Evolutionary conservation across 352 stramenopile genomes (phyloP).

Genomic region (Phytopythium delawarense): DNA sequence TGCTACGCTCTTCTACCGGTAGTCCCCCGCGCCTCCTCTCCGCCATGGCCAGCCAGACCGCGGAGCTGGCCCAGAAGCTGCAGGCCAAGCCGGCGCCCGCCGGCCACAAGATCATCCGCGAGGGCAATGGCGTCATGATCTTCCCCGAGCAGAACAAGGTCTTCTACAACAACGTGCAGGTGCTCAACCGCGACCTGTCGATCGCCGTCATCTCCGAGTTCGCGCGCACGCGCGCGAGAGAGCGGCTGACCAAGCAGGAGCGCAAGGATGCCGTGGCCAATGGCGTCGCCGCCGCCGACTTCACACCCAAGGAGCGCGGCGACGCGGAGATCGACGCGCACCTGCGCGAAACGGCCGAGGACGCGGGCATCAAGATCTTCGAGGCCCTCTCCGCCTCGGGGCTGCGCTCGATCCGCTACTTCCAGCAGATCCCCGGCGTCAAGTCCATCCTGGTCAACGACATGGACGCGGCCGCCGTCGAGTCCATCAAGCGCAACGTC

Average conservation of each 20-base stretch:
- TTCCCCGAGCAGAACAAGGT: constrained; percentile 89
- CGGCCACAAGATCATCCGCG: constrained; percentile 86
- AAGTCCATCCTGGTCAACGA: constrained; percentile 99
- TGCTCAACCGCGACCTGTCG: constrained; percentile 99
- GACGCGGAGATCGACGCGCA: constrained; percentile 77
- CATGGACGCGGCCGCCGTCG: constrained; percentile 94
- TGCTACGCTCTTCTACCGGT: neutral
- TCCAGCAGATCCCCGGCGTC: constrained; percentile 97
- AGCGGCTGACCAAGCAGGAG: constrained; percentile 70
- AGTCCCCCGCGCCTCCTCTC: neutral
- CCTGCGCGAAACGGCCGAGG: constrained; percentile 53
- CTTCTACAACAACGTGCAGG: constrained; percentile 93
- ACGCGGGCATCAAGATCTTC: constrained; percentile 94
- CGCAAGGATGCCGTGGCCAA: constrained; percentile 48
- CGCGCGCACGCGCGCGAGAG: constrained; percentile 81
- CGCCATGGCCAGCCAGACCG: constrained; percentile 33
- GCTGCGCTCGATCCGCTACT: constrained; percentile 98
- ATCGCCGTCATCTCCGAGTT: constrained; percentile 98
- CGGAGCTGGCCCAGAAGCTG: constrained; percentile 54
- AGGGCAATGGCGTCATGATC: constrained; percentile 89
- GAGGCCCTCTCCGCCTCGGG: constrained; percentile 98
- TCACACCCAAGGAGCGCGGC: constrained; percentile 45
- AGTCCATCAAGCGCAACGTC: constrained; percentile 95
- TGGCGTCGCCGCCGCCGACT: constrained; percentile 20
- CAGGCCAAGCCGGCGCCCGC: constrained; percentile 51